phyloP scores from a whole-genome alignment of 208 protist species.

The Angomonas deanei region DNA sequence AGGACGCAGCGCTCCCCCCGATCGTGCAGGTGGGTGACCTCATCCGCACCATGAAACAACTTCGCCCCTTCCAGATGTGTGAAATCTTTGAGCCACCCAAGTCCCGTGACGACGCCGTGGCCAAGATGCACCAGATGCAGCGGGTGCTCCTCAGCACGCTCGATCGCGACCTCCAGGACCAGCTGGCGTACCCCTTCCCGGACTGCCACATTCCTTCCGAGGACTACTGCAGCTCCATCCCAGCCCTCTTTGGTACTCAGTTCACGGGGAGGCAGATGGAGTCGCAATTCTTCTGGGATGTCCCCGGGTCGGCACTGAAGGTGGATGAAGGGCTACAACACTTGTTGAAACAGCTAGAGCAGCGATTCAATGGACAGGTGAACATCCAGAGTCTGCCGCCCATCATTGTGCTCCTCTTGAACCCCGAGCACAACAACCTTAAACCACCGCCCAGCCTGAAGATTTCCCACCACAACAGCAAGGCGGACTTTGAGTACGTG shows the following conservation, averaged over 20 bases:
- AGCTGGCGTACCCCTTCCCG: slow-evolving; percentile 72
- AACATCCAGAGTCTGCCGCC: slow-evolving; percentile 82
- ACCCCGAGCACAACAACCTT: slow-evolving; percentile 83
- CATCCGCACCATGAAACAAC: slow-evolving; percentile 75
- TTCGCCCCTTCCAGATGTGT: slow-evolving; percentile 35
- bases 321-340: slow-evolving; percentile 89
- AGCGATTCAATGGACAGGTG: slow-evolving; percentile 57
- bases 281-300: slow-evolving; percentile 86
- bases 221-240: slow-evolving; percentile 73
- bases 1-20: slow-evolving; percentile 62
- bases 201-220: slow-evolving; percentile 40
- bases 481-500: slow-evolving; percentile 86
- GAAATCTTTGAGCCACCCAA: slow-evolving; percentile 70
- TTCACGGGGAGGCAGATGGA: slow-evolving; percentile 55
- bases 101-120: slow-evolving; percentile 79
- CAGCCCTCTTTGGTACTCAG: slow-evolving; percentile 76
- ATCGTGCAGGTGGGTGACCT: slow-evolving; percentile 81
- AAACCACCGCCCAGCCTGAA: slow-evolving; percentile 78
- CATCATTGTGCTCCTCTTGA: slow-evolving; percentile 87
- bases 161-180: slow-evolving; percentile 75
- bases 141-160: slow-evolving; percentile 65
- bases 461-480: slow-evolving; percentile 60
- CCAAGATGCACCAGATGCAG: slow-evolving; percentile 76
- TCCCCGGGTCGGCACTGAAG: slow-evolving; percentile 81
- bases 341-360: slow-evolving; percentile 83